Evolutionary conservation across 371 early-diverging fungal genomes (phyloP), one percentile per base, ranked within the genome.

Genomic region (Apophysomyces trapeziformis): DNA sequence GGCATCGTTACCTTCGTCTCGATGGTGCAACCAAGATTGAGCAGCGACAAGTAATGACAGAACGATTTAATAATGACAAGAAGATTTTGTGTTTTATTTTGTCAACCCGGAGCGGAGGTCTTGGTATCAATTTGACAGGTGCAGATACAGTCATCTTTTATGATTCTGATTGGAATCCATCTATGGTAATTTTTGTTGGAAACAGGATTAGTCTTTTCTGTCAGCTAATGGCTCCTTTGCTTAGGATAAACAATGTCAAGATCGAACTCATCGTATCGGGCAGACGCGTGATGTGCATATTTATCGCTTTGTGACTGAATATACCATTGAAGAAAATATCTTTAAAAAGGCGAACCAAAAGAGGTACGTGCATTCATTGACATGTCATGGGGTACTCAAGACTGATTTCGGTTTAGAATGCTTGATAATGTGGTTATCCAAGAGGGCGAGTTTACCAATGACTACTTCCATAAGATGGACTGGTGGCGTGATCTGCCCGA

Each of bases 121-220:
- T 99, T 7, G 99, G 98, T n/a, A 95, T 99, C 73, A 99, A 99
- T 71, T 74, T 99, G 62, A 97, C 97, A 0, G 97, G 95, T 21
- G 99, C 99, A 1, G 96, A 96, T 66, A 93, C 95, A 0, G 96
- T 97, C 9, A 91, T 99, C 50, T 95, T 98, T 69, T 97, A 95
- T 66, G 99, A 98, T 77, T 89, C 90, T 38, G 97, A 97, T 71
- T 98, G 97, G 97, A 98, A 98, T 79, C 98, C 97, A 5, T 91
- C 90, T 5, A 93, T 93, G 92, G 93, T 72, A 75, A 72, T 26
- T 26, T 2, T 26, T 26, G 32, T 26, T 26, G 32, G 43, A 45
- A 32, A 21, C 43, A 21, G 39, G 26, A 61, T 61, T 26, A 6
- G 63, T 38, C 12, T 45, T 63, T 32, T 7, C 16, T 65, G 82